phyloP scores from a whole-genome alignment of 352 stramenopile species.

The Pythium dissimile region DNA sequence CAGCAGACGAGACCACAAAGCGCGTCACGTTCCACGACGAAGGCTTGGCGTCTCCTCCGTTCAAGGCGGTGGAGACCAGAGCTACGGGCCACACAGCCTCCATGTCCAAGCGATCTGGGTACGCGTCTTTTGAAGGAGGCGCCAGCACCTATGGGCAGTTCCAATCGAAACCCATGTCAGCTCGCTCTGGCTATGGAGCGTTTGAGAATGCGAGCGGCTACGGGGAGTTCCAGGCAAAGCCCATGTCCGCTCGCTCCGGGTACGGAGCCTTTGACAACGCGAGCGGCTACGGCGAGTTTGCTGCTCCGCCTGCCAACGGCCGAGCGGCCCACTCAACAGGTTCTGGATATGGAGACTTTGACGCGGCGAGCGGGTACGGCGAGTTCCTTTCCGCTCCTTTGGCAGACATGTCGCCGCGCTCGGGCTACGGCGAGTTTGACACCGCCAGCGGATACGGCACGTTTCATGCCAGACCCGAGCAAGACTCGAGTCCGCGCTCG shows the following conservation, averaged over 20 bases:
- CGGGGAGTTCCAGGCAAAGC: slow-evolving; percentile 2
- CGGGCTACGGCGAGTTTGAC: slow-evolving; percentile 26
- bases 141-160: slow-evolving; percentile 16
- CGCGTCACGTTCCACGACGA: slow-evolving; percentile 5
- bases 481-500: not conserved
- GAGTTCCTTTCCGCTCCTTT: not conserved
- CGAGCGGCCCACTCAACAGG: no score
- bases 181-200: slow-evolving; percentile 14
- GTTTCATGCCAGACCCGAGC: slow-evolving; percentile 1
- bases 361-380: not conserved
- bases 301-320: slow-evolving; percentile 7
- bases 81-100: not conserved
- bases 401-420: slow-evolving; percentile 5
- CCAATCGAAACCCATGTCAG: not conserved
- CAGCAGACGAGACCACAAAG: not conserved
- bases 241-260: slow-evolving; percentile 8
- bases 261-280: slow-evolving; percentile 30
- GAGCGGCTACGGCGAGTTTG: slow-evolving; percentile 41
- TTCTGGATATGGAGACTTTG: slow-evolving; percentile 11
- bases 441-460: slow-evolving; percentile 19
- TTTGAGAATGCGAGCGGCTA: not conserved
- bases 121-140: slow-evolving; percentile 15
- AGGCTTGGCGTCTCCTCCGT: no score
- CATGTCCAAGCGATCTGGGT: slow-evolving; percentile 14
- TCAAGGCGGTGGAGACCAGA: not conserved